A percentile compares a stretch with the other conserved stretches of the same genome.
Evolutionary conservation across 2,329 filamentous ascomycete species (phyloP).

Genomic region (Aspergillus ruber): DNA sequence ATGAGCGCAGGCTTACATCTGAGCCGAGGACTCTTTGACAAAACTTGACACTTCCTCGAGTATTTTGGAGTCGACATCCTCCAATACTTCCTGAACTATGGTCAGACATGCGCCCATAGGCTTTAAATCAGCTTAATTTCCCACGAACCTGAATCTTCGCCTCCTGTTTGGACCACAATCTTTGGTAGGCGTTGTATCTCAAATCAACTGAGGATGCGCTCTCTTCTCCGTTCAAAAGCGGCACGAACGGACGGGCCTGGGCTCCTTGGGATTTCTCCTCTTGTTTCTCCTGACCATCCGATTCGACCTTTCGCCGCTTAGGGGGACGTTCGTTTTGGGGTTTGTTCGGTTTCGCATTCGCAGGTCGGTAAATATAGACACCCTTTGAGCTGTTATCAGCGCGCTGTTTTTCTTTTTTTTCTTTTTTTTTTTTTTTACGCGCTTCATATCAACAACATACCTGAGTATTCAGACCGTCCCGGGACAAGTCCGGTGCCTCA

Average conservation of each 20-base stretch:
- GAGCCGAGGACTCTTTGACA: slow-evolving; percentile 27
- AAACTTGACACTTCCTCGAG: slow-evolving; percentile 34
- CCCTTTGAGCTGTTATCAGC: slow-evolving; percentile 39
- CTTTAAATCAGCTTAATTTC: neutral
- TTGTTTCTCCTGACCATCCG: slow-evolving; percentile 15
- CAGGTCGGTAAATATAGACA: slow-evolving; percentile 57
- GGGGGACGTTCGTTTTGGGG: slow-evolving; percentile 39
- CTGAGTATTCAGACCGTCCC: slow-evolving; percentile 25
- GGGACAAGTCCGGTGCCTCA: slow-evolving; percentile 18
- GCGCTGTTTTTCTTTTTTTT: too few relatives aligned
- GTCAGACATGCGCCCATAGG: slow-evolving; percentile 7
- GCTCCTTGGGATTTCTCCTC: slow-evolving; percentile 11
- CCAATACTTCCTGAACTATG: slow-evolving; percentile 24
- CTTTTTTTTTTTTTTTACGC: neutral
- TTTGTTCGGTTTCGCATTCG: slow-evolving; percentile 36
- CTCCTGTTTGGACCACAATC: slow-evolving; percentile 35
- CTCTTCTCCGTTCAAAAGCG: slow-evolving; percentile 36
- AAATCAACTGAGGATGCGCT: slow-evolving; percentile 21
- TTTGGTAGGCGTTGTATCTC: slow-evolving; percentile 32
- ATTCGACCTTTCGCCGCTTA: slow-evolving; percentile 53
- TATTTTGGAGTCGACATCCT: slow-evolving; percentile 35
- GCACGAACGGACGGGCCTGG: slow-evolving; percentile 26
- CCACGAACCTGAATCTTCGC: slow-evolving; percentile 31
- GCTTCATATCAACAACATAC: slow-evolving; percentile 11
- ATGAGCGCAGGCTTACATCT: slow-evolving; percentile 23